A percentile compares a stretch with the other conserved stretches of the same genome.
These are phyloP conservation scores for Zasmidium citrigriseum DNA, from an alignment of 2,329 filamentous ascomycete genomes.

Conservation along the genomic window DNA sequence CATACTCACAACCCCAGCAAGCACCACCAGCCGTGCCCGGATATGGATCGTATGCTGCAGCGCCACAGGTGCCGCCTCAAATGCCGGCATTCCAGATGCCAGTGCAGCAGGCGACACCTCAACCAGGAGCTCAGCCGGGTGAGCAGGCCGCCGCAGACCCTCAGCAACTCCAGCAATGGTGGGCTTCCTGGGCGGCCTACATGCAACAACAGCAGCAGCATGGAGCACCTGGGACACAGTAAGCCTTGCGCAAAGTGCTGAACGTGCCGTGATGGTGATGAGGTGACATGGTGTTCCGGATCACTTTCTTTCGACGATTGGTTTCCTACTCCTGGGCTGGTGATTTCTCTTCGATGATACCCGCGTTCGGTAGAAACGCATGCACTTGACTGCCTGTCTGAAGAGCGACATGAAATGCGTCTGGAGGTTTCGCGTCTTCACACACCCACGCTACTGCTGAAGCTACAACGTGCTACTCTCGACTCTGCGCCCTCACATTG, in stretches of 20 bases:
- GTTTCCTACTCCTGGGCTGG: conserved; percentile 11
- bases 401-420: not conserved
- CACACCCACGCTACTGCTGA: not conserved
- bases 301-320: conserved; percentile 5
- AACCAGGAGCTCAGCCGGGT: conserved; percentile 17
- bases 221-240: conserved; percentile 36
- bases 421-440: not conserved
- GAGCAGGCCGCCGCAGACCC: conserved; percentile 15
- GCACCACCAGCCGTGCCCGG: conserved; percentile 32
- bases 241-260: conserved; percentile 25
- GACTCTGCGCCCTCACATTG: conserved; percentile 2
- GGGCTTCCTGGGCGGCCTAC: conserved; percentile 23
- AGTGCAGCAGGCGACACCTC: conserved; percentile 21
- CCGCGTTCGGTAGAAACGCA: conserved; percentile 7
- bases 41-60: conserved; percentile 32
- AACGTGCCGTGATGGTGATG: conserved; percentile 25
- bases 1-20: conserved; percentile 51
- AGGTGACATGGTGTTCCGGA: conserved; percentile 20
- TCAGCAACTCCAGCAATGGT: conserved; percentile 21
- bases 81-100: conserved; percentile 37
- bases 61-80: conserved; percentile 29
- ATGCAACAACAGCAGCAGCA: conserved; percentile 19
- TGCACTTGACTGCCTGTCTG: conserved; percentile 5
- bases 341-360: conserved; percentile 12
- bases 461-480: conserved; percentile 3